Evolutionary conservation across 1,139 yeast species (phyloP).

Genomic region (Hemisphaericaspora xylofermentans): DNA sequence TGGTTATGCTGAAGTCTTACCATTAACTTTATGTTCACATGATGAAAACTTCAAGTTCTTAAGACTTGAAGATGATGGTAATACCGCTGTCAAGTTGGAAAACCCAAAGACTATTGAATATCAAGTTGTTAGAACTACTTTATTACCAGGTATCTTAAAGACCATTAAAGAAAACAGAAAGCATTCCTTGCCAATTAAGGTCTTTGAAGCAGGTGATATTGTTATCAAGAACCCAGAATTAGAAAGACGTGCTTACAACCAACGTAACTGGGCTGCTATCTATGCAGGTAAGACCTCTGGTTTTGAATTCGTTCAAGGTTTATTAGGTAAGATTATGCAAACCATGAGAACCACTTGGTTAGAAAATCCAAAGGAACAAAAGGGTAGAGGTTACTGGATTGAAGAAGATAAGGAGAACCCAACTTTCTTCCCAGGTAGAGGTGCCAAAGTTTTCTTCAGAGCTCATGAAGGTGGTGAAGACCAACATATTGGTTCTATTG

Average conservation of each 20-base stretch:
- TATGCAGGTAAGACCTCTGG: slow-evolving; percentile 95
- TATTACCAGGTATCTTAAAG: slow-evolving; percentile 91
- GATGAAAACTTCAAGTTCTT: slow-evolving; percentile 93
- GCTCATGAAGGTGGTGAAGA: slow-evolving; percentile 55
- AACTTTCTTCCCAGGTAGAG: slow-evolving; percentile 96
- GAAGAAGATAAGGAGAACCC: slow-evolving; percentile 65
- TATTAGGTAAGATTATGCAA: slow-evolving; percentile 93
- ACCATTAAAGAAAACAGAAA: slow-evolving; percentile 95
- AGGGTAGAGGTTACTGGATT: slow-evolving; percentile 81
- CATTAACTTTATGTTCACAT: slow-evolving; percentile 91
- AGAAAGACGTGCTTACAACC: slow-evolving; percentile 90
- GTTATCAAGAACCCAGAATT: slow-evolving; percentile 76
- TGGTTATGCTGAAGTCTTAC: slow-evolving; percentile 95
- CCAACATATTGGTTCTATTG: slow-evolving; percentile 74
- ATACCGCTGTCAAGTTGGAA: slow-evolving; percentile 81
- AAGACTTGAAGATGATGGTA: slow-evolving; percentile 71
- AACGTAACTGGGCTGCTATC: slow-evolving; percentile 92
- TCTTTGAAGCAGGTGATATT: slow-evolving; percentile 93
- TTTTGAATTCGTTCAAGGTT: slow-evolving; percentile 91
- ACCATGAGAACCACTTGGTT: slow-evolving; percentile 90
- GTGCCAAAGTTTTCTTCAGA: slow-evolving; percentile 82
- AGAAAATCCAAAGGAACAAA: slow-evolving; percentile 50
- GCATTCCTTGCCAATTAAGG: slow-evolving; percentile 91
- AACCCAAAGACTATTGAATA: slow-evolving; percentile 97
- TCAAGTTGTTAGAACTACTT: slow-evolving; percentile 94